Evolutionary conservation across 352 stramenopile species (phyloP).

Genomic region (Aphanomyces cochlioides): DNA sequence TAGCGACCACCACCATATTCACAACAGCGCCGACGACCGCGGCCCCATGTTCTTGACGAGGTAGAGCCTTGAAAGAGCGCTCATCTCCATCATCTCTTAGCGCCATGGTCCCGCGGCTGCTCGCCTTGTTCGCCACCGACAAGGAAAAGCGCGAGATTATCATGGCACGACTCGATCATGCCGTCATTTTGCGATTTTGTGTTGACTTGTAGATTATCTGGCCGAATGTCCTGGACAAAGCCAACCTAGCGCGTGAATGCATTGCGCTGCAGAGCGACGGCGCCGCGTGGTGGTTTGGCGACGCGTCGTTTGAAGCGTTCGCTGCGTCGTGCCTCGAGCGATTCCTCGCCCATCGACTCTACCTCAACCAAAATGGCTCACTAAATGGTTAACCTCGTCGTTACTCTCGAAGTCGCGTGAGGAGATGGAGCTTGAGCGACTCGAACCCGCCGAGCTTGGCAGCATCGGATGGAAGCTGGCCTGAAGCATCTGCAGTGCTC

Average conservation of each 20-base stretch:
- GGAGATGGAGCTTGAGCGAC: slow-evolving; percentile 55
- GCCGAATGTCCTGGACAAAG: slow-evolving; percentile 16
- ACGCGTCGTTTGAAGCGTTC: neutral
- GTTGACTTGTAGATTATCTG: slow-evolving; percentile 14
- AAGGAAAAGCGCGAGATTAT: slow-evolving; percentile 11
- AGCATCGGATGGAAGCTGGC: slow-evolving; percentile 53
- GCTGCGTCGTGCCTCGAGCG: neutral
- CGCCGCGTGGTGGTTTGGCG: neutral
- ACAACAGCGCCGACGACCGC: neutral
- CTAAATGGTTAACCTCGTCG: neutral
- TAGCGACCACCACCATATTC: neutral
- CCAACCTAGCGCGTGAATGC: neutral
- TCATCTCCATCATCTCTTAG: neutral
- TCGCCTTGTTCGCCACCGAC: slow-evolving; percentile 2
- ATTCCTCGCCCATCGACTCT: slow-evolving; percentile 12
- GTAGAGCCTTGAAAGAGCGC: slow-evolving; percentile 8
- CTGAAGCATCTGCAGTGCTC: slow-evolving; percentile 44
- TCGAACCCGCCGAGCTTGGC: slow-evolving; percentile 60
- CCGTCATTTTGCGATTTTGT: neutral
- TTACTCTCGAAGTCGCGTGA: slow-evolving; percentile 58
- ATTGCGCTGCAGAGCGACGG: slow-evolving; percentile 16
- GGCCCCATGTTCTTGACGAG: slow-evolving; percentile 22
- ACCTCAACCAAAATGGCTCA: neutral
- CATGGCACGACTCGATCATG: neutral
- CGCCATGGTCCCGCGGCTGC: neutral